phyloP scores from a whole-genome alignment of 2,329 filamentous ascomycete species.

The Alternaria triticina region DNA sequence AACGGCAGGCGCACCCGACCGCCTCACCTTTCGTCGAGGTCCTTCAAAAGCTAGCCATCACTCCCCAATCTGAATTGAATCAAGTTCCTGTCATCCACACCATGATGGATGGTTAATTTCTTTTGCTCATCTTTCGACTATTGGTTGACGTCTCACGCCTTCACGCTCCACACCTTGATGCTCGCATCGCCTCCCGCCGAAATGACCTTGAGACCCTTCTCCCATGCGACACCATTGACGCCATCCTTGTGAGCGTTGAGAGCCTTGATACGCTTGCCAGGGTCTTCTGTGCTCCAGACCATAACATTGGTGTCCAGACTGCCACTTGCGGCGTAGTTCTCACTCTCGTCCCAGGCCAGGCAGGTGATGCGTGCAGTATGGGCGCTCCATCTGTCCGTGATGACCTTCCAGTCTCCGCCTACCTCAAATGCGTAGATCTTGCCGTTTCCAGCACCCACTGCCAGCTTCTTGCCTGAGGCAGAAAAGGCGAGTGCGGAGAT shows the following conservation, averaged over 20 bases:
- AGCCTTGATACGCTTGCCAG: slow-evolving; percentile 82
- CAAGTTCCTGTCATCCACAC: neutral
- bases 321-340: slow-evolving; percentile 81
- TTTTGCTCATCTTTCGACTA: neutral
- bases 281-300: slow-evolving; percentile 85
- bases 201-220: slow-evolving; percentile 68
- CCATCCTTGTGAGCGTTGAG: slow-evolving; percentile 95
- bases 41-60: neutral
- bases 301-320: slow-evolving; percentile 90
- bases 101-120: neutral
- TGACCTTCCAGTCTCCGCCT: slow-evolving; percentile 69
- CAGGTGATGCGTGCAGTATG: slow-evolving; percentile 72
- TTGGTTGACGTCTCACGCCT: slow-evolving; percentile 21
- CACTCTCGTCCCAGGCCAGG: slow-evolving; percentile 77
- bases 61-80: neutral
- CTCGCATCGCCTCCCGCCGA: slow-evolving; percentile 87
- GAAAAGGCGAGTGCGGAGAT: slow-evolving; percentile 88
- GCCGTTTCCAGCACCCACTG: slow-evolving; percentile 81
- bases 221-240: slow-evolving; percentile 86
- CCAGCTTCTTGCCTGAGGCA: slow-evolving; percentile 74
- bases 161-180: slow-evolving; percentile 79
- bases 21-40: slow-evolving; percentile 10
- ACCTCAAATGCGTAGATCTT: slow-evolving; percentile 83
- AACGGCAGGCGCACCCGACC: slow-evolving; percentile 2
- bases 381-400: slow-evolving; percentile 79